A percentile compares a stretch with the other conserved stretches of the same genome.
These are phyloP conservation scores for Amanita subjunquillea DNA, from an alignment of 768 basidiomycete species.

Conservation along the genomic window DNA sequence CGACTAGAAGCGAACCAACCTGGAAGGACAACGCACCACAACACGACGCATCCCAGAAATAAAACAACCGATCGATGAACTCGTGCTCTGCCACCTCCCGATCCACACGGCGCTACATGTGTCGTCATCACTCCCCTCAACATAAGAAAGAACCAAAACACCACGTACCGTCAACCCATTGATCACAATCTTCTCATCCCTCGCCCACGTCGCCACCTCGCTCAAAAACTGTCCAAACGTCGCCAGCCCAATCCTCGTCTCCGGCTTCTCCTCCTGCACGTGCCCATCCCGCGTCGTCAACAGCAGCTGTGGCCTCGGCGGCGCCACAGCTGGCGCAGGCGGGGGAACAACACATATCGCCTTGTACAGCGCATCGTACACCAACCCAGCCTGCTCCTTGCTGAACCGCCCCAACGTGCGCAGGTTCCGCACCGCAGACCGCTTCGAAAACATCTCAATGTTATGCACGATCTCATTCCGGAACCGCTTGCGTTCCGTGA, in stretches of 20 bases:
- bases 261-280: slow-evolving; percentile 57
- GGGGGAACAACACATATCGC: slow-evolving; percentile 71
- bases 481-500: slow-evolving; percentile 74
- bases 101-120: slow-evolving; percentile 69
- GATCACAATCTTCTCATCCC: slow-evolving; percentile 84
- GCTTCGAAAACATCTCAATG: slow-evolving; percentile 91
- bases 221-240: slow-evolving; percentile 89
- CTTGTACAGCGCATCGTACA: slow-evolving; percentile 90
- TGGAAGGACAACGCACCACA: slow-evolving; percentile 85
- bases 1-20: slow-evolving; percentile 27
- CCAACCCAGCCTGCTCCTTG: slow-evolving; percentile 78
- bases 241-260: slow-evolving; percentile 76
- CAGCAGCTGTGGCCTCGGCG: slow-evolving; percentile 28
- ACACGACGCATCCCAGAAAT: slow-evolving; percentile 83
- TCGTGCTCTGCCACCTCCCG: slow-evolving; percentile 92
- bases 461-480: slow-evolving; percentile 84
- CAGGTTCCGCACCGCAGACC: slow-evolving; percentile 82
- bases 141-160: too few relatives aligned
- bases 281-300: slow-evolving; percentile 46
- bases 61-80: slow-evolving; percentile 88
- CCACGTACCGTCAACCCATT: slow-evolving; percentile 77
- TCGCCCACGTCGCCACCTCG: slow-evolving; percentile 91
- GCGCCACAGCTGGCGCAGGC: slow-evolving; percentile 42
- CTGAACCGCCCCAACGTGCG: slow-evolving; percentile 68
- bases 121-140: slow-evolving; percentile 3